Conservation (phyloP, 768 basidiomycete species). For the Mycena capillaripes region DNA sequence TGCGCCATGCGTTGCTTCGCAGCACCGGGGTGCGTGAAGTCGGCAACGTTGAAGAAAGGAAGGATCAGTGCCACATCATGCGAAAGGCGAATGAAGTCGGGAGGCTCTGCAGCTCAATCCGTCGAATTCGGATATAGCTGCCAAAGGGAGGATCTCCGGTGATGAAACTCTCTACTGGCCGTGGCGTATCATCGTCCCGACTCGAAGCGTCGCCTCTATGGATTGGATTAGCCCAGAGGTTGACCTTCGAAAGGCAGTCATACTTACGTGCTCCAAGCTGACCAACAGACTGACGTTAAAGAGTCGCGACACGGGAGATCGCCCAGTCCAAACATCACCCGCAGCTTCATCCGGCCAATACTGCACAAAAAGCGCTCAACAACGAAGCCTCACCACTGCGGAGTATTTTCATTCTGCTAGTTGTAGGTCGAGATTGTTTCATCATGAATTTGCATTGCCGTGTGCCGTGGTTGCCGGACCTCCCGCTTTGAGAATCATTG, state of each 20-base stretch:
- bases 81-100: conserved; percentile 2
- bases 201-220: conserved; percentile 9
- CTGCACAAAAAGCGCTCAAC: too few species aligned
- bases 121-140: conserved; percentile 17
- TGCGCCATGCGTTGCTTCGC: conserved; percentile 2
- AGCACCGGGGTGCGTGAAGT: conserved; percentile 7
- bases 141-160: conserved; percentile 1
- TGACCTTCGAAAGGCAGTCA: conserved; percentile 6
- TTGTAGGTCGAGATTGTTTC: too few species aligned
- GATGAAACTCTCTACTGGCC: conserved; percentile 4
- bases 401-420: too few species aligned
- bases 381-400: too few species aligned
- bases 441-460: too few species aligned
- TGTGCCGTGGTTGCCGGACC: too few species aligned
- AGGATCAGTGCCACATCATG: background rate
- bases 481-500: too few species aligned
- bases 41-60: conserved; percentile 13
- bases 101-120: conserved; percentile 11
- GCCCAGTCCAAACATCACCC: too few species aligned
- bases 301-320: too few species aligned
- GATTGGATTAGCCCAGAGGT: conserved; percentile 4
- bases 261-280: conserved; percentile 5
- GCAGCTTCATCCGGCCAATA: too few species aligned
- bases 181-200: conserved; percentile 3
- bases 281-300: conserved; percentile 11